These are phyloP conservation scores for Cystobasidiaceae sp. DNA, from an alignment of 1,284 basidiomycete genomes.

Conservation along the genomic window DNA sequence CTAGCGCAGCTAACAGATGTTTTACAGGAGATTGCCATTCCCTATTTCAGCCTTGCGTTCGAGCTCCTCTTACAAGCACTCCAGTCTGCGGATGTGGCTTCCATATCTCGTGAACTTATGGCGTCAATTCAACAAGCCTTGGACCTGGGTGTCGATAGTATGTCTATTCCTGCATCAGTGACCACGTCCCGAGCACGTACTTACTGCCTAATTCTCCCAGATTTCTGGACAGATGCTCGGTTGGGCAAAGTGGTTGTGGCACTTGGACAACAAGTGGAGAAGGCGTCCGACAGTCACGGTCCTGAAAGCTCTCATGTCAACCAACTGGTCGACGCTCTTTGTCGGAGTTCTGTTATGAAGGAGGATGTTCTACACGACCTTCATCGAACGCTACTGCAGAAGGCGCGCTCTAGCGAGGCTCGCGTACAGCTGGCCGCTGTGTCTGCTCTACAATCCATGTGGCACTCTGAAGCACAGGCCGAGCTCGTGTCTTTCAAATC, in stretches of 20 bases:
- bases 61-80: conserved; percentile 62
- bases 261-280: conserved; percentile 64
- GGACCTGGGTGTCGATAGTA: too few species aligned
- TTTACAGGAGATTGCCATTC: conserved; percentile 82
- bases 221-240: too few species aligned
- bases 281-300: too few species aligned
- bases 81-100: too few species aligned
- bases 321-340: conserved; percentile 42
- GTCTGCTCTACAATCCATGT: conserved; percentile 63
- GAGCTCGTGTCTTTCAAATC: conserved; percentile 62
- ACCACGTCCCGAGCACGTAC: too few species aligned
- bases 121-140: too few species aligned
- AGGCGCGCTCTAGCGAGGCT: conserved; percentile 73
- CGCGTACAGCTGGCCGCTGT: conserved; percentile 65
- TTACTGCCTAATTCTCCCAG: too few species aligned
- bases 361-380: conserved; percentile 62
- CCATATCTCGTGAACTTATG: too few species aligned
- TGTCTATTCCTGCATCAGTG: too few species aligned
- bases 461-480: conserved; percentile 62
- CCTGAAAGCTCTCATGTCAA: conserved; percentile 52
- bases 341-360: conserved; percentile 47
- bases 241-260: conserved; percentile 59
- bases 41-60: conserved; percentile 74
- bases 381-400: conserved; percentile 79
- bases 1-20: background rate